These are phyloP conservation scores for Amanita pseudoporphyria DNA, from an alignment of 768 basidiomycete species.

Conservation along the genomic window DNA sequence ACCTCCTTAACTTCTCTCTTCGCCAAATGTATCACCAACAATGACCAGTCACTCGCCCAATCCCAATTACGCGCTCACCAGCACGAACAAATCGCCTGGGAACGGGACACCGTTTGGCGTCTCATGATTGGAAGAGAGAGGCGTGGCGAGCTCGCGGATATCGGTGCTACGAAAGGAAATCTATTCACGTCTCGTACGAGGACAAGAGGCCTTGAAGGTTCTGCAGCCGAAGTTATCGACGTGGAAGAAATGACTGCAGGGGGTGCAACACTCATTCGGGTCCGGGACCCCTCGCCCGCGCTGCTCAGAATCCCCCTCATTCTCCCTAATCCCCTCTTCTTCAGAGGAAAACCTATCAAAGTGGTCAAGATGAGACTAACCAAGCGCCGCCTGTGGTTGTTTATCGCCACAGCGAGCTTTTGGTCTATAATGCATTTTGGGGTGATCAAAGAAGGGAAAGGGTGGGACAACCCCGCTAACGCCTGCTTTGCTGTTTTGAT, in stretches of 20 bases:
- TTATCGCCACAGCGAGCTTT: slow-evolving; percentile 51
- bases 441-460: slow-evolving; percentile 26
- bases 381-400: slow-evolving; percentile 32
- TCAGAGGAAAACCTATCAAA: no score
- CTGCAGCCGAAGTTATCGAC: slow-evolving; percentile 6
- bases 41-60: slow-evolving; percentile 57
- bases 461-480: slow-evolving; percentile 44
- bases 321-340: slow-evolving; percentile 19
- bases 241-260: slow-evolving; percentile 14
- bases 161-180: background rate
- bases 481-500: slow-evolving; percentile 84
- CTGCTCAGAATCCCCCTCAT: slow-evolving; percentile 46
- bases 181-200: background rate
- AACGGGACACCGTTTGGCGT: slow-evolving; percentile 95
- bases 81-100: slow-evolving; percentile 92
- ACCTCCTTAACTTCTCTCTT: slow-evolving; percentile 61
- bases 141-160: slow-evolving; percentile 36
- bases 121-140: slow-evolving; percentile 87
- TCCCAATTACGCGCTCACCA: slow-evolving; percentile 82
- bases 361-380: slow-evolving; percentile 54
- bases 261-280: slow-evolving; percentile 33
- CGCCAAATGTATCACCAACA: slow-evolving; percentile 74
- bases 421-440: slow-evolving; percentile 46
- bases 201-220: slow-evolving; percentile 13
- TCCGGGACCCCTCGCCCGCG: slow-evolving; percentile 28